Percentiles rank a stretch among this genome's conserved stretches.
phyloP scores from a whole-genome alignment of 2,329 filamentous ascomycete genomes.

The Escovopsis sp. region DNA sequence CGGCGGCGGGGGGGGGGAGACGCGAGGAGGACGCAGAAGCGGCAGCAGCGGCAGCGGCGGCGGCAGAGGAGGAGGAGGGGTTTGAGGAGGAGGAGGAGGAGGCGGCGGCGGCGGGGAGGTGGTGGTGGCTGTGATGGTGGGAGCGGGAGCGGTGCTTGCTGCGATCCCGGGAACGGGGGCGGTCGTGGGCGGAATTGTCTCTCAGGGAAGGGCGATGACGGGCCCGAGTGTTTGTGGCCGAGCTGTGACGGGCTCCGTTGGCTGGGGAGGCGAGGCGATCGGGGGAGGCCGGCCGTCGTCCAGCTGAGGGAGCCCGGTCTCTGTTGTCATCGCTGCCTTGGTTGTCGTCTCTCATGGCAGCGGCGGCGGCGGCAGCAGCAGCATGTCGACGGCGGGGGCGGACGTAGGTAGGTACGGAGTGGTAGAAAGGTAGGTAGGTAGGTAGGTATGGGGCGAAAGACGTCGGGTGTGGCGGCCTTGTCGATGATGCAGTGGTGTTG shows the following conservation, averaged over 20 bases:
- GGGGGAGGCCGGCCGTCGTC: conserved; percentile 19
- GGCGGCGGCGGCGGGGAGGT: conserved; percentile 8
- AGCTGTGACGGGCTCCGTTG: conserved; percentile 16
- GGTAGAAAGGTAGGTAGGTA: too few relatives aligned
- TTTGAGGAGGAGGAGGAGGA: too few relatives aligned
- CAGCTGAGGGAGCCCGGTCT: conserved; percentile 20
- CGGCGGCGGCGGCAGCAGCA: too few relatives aligned
- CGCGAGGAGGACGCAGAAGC: too few relatives aligned
- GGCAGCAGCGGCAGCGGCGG: too few relatives aligned
- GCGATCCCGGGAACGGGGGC: conserved; percentile 23
- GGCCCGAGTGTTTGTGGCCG: conserved; percentile 11
- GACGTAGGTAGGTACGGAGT: too few relatives aligned
- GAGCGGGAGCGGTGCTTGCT: conserved; percentile 20
- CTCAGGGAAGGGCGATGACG: conserved; percentile 20
- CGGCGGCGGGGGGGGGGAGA: too few relatives aligned
- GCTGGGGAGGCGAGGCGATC: conserved; percentile 19
- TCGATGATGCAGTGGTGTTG: too few relatives aligned
- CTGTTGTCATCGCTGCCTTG: conserved; percentile 21
- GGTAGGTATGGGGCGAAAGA: too few relatives aligned
- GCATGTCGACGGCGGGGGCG: conserved; percentile 23
- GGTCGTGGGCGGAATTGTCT: conserved; percentile 20
- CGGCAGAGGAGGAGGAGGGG: too few relatives aligned
- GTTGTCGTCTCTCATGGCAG: conserved; percentile 25
- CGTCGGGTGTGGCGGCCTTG: too few relatives aligned
- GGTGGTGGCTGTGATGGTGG: conserved; percentile 9